phyloP scores from a whole-genome alignment of 2,329 filamentous ascomycete species.

The Whalleya microplaca region DNA sequence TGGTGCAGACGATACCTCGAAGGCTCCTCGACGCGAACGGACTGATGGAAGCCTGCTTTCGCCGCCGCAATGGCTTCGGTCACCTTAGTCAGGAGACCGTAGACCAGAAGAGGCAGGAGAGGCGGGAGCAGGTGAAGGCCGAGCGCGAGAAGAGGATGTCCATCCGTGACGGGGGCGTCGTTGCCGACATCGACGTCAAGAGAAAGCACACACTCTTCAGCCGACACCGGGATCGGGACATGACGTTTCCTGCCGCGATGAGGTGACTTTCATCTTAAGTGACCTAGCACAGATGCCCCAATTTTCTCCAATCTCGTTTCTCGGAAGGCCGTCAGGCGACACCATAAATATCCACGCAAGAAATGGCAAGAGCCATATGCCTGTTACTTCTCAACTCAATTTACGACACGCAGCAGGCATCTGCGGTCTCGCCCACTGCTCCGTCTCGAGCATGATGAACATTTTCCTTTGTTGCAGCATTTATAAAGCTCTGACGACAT shows the following conservation, averaged over 20 bases:
- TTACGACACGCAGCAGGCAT: constrained; percentile 15
- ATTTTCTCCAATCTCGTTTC: constrained; percentile 6
- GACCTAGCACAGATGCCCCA: constrained; percentile 6
- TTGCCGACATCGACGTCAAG: constrained; percentile 39
- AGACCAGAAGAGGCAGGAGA: constrained; percentile 73
- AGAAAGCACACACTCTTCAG: constrained; percentile 53
- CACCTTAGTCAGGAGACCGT: constrained; percentile 82
- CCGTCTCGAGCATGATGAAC: constrained; percentile 4
- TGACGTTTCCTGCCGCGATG: constrained; percentile 29
- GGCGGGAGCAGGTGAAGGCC: constrained; percentile 56
- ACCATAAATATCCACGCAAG: background rate
- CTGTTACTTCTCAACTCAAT: background rate
- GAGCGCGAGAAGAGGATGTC: constrained; percentile 44
- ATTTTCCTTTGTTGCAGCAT: constrained; percentile 15
- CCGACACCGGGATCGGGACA: constrained; percentile 41
- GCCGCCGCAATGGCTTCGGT: constrained; percentile 77
- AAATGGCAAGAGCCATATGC: background rate
- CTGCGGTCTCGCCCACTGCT: constrained; percentile 4
- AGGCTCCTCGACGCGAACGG: constrained; percentile 79
- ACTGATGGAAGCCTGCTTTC: constrained; percentile 82
- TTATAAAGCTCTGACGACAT: constrained; percentile 24
- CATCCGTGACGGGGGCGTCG: constrained; percentile 36
- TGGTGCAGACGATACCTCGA: constrained; percentile 86
- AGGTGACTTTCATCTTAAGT: background rate
- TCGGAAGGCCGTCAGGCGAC: constrained; percentile 3